Evolutionary conservation across 768 basidiomycete genomes (phyloP), one percentile per base, ranked within the genome.

Genomic region (Lyophyllum decastes): DNA sequence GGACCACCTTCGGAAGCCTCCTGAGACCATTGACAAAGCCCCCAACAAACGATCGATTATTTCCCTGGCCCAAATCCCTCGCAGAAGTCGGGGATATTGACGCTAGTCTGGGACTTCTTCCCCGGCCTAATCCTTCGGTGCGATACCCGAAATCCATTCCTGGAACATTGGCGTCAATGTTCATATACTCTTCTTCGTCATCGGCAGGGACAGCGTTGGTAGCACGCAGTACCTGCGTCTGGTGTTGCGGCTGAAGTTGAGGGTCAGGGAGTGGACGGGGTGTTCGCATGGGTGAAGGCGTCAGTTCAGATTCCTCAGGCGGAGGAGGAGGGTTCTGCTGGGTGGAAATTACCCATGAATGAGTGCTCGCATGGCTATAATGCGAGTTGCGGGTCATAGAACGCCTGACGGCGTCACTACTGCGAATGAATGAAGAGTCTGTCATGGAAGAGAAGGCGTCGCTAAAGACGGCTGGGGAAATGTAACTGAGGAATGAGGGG

Each of bases 271-370:
- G 66, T 19, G 73, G 71, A 9, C 70, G 70, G 12, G 66, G 49
- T 8, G 63, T 66, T 47, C 66, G 68, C 47, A 67, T 55, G 33
- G 71, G 69, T 30, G 68, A 58, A 34, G 67, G 44, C 44, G 58
- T 11, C 45, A 54, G 52, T 12, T 52, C 55, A 6, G 57, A 27
- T 26, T 61, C 58, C 24, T 63, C 61, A 53, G 66, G 72, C 24
- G 69, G 70, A 16, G 66, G 72, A 25, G 72, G 72, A 19, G 65
- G 70, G 55, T 72, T 64, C 41, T 70, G 68, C 45, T 73, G 74
- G 58, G 65, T 72, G 11, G 69, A 68, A n/a, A 72, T 58, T 1
- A 75, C 70, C 77, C 77, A 78, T 19, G 77, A 76, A 38, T 66
- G 67, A 8, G 75, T 75, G 60, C 73, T 76, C 27, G 55, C 54